phyloP scores from a whole-genome alignment of 1,284 basidiomycete genomes.

The Austroboletus niveus region DNA sequence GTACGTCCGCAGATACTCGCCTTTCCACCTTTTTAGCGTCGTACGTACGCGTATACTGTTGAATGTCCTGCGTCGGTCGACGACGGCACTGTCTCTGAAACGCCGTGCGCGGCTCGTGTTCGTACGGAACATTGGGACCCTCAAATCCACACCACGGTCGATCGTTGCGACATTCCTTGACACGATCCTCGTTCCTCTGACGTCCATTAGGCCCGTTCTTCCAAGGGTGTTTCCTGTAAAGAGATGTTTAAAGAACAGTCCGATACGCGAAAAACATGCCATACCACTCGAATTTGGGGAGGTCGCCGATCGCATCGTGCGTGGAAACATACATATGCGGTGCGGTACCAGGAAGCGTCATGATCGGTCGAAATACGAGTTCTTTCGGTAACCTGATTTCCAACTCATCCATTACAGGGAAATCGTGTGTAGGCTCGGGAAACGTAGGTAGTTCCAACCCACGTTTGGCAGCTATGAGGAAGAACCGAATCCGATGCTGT shows the following conservation, averaged over 20 bases:
- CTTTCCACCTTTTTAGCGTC: conserved; percentile 40
- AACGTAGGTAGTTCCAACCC: conserved; percentile 55
- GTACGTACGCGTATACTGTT: conserved; percentile 45
- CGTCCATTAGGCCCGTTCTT: neutral
- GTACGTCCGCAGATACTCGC: conserved; percentile 19
- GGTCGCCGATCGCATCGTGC: conserved; percentile 66
- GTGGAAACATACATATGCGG: conserved; percentile 56
- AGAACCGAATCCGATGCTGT: conserved; percentile 67
- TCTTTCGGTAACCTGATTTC: conserved; percentile 47
- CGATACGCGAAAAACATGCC: conserved; percentile 8
- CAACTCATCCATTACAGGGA: conserved; percentile 44
- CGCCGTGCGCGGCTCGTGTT: conserved; percentile 45
- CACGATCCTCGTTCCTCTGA: conserved; percentile 13
- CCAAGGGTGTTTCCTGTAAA: conserved; percentile 24
- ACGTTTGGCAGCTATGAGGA: conserved; percentile 59
- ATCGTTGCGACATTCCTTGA: conserved; percentile 38
- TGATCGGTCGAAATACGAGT: conserved; percentile 44
- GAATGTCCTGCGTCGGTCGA: conserved; percentile 46
- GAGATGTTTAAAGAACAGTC: conserved; percentile 11
- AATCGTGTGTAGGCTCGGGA: conserved; percentile 70
- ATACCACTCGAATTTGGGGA: conserved; percentile 69
- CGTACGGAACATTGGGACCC: conserved; percentile 37
- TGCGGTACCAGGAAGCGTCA: conserved; percentile 44
- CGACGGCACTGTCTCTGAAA: conserved; percentile 49
- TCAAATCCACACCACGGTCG: conserved; percentile 42